Base-by-base conservation (phyloP, 495 filamentous ascomycete species). In the Neurospora africana region DNA sequence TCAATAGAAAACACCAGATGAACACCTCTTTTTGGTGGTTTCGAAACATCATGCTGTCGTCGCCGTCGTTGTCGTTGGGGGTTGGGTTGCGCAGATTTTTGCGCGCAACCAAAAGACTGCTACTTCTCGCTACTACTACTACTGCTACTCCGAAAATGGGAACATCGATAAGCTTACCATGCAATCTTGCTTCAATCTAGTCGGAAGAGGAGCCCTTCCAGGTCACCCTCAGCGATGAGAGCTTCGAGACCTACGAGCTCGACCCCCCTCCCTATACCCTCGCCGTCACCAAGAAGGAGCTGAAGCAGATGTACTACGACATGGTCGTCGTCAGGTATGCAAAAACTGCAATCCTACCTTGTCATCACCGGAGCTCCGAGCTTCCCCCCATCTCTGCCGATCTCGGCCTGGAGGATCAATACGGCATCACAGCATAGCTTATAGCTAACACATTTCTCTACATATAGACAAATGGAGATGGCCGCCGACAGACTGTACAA, bases 171-270 rank as follows among this genome's bases (percentile, higher is more conserved):
- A 65, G 53, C 53, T 65, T 65, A 65, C 53, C 53, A 65, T 65
- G 27, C 27, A 30, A 35, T 33, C 27, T 58, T 58, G 47, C 47
- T 47, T 39, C 30, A 67, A 41, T 43, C n/a, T 70, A 97, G 94
- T 91, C 93, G 82, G 95, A 98, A 83, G 92, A 97, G 77, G 91
- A 98, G 86, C 90, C 89, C 68, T 99, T 99, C 87, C 90, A 91
- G 74, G 89, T 99, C 81, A 89, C 88, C 72, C 91, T 99, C 81
- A 96, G 93, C 79, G 91, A 96, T 77, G 95, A 98, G 91, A 94
- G 92, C 86, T 99, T 98, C 87, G 95, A 99, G 88, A 98, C 94
- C 72, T 99, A 98, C 85, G 93, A 98, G 86, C 89, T 98, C 81
- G 95, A 98, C 84, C 94, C 94, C 69, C 96, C 96, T 30, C 84